Base-by-base conservation (phyloP, 108 stramenopile genomes). In the Mediolabrus comicus region DNA sequence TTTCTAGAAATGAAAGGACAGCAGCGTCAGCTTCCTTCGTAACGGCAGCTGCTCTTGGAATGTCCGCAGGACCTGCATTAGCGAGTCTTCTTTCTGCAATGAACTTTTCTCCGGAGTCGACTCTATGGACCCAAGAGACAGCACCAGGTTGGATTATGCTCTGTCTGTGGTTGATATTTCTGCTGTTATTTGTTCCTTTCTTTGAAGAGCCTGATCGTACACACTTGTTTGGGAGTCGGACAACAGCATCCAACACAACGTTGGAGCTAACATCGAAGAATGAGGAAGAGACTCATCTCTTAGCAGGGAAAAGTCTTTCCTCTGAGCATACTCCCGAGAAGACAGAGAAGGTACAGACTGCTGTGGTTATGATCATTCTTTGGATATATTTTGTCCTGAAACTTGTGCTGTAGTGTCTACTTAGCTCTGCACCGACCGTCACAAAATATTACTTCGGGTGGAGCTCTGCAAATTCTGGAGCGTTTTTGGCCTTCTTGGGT, bases 21-120 rank as follows among this genome's bases (percentile, higher is more conserved):
- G 74, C 87, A 16, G 88, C 86, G 27, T 85, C 82, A 35, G 92
- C 92, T 3, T 86, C 86, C 9, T 95, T 95, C 72, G 95, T 95
- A 24, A 84, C 90, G 4, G 86, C 88, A 11, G 87, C 86, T 25
- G 86, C 89, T 8, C 62, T 90, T 28, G 95, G 95, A 4, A 92
- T 91, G 87, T 86, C 91, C 9, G 76, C 79, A 16, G 95, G 95
- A 30, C 95, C 95, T 28, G 86, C 80, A 17, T 26, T 94, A 39
- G 90, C 92, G 0, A 73, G 75, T 31, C 30, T 88, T 17, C 74
- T 88, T 62, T 63, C 60, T 27, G 38, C 62, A 17, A n/a, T 86
- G 16, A 58, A 59, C 55, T 36, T 32, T 59, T 28, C 28, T 61
- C 26, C 56, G 9, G 56, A 57, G 30, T 57, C 34, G 0, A 41